Conservation (phyloP, 169 alveolate species). For the Plasmodium sp. region DNA sequence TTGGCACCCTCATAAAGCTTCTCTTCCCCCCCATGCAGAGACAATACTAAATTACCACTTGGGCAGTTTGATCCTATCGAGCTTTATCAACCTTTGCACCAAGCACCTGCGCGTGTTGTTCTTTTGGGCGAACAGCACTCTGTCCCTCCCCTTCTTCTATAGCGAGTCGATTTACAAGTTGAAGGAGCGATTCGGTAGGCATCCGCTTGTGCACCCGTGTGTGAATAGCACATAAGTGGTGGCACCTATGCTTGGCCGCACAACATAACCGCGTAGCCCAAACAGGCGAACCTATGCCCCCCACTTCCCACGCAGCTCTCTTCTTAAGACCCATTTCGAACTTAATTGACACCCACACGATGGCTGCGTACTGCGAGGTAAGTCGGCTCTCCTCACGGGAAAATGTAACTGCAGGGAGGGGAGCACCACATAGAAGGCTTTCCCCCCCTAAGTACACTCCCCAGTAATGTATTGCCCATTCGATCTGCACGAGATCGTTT, state of each 20-base stretch:
- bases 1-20: neutral
- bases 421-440: neutral
- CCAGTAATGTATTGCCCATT: neutral
- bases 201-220: neutral
- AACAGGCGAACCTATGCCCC: neutral
- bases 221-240: neutral
- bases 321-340: conserved; percentile 39
- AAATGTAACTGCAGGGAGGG: neutral
- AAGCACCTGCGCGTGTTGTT: conserved; percentile 47
- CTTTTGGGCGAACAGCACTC: conserved; percentile 58
- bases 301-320: neutral
- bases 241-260: neutral
- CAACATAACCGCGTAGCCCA: neutral
- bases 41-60: conserved; percentile 47
- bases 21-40: conserved; percentile 1
- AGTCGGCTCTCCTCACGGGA: neutral
- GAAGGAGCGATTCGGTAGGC: conserved; percentile 40
- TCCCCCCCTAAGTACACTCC: neutral
- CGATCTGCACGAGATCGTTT: neutral
- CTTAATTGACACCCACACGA: conserved; percentile 24
- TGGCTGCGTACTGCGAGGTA: conserved; percentile 65
- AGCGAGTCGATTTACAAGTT: conserved; percentile 15
- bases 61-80: conserved; percentile 54
- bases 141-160: conserved; percentile 55
- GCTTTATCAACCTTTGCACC: conserved; percentile 21